These are phyloP conservation scores for Scytalidium sp. DNA, from an alignment of 2,329 filamentous ascomycete genomes.

Conservation along the genomic window DNA sequence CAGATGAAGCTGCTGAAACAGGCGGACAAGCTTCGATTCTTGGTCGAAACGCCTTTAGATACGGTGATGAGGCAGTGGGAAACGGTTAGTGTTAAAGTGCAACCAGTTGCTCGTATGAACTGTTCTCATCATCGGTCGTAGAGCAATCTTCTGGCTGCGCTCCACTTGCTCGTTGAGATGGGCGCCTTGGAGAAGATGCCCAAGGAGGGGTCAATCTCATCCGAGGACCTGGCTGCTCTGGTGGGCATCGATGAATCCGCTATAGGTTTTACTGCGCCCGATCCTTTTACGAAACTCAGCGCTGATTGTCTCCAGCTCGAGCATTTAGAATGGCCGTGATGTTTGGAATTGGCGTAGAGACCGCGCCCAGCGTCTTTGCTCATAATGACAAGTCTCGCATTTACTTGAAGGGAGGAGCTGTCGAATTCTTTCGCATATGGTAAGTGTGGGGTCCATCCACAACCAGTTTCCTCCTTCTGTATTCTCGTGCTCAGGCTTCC, in stretches of 20 bases:
- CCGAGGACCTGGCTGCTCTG: slow-evolving; percentile 13
- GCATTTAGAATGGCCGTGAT: slow-evolving; percentile 16
- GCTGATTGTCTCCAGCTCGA: slow-evolving; percentile 11
- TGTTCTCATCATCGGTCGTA: neutral
- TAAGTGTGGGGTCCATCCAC: neutral
- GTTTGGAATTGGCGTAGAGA: slow-evolving; percentile 12
- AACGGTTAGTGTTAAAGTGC: slow-evolving; percentile 7
- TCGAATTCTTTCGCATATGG: slow-evolving; percentile 15
- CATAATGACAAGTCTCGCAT: slow-evolving; percentile 15
- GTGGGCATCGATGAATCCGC: slow-evolving; percentile 12
- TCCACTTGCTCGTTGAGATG: slow-evolving; percentile 15
- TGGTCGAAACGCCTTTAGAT: slow-evolving; percentile 16
- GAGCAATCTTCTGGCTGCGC: slow-evolving; percentile 2
- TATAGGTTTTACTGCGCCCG: slow-evolving; percentile 10
- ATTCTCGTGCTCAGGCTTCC: neutral
- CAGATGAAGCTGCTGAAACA: slow-evolving; percentile 13
- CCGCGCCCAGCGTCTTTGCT: slow-evolving; percentile 14
- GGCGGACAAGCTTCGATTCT: slow-evolving; percentile 10
- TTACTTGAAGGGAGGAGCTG: slow-evolving; percentile 13
- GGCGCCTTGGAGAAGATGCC: slow-evolving; percentile 20
- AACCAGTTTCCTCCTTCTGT: neutral
- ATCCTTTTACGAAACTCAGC: neutral
- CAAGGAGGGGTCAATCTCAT: slow-evolving; percentile 14
- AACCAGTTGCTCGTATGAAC: neutral
- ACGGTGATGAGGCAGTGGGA: slow-evolving; percentile 13